phyloP scores from a whole-genome alignment of 345 rosid species.

The Gossypium ekmanianum region DNA sequence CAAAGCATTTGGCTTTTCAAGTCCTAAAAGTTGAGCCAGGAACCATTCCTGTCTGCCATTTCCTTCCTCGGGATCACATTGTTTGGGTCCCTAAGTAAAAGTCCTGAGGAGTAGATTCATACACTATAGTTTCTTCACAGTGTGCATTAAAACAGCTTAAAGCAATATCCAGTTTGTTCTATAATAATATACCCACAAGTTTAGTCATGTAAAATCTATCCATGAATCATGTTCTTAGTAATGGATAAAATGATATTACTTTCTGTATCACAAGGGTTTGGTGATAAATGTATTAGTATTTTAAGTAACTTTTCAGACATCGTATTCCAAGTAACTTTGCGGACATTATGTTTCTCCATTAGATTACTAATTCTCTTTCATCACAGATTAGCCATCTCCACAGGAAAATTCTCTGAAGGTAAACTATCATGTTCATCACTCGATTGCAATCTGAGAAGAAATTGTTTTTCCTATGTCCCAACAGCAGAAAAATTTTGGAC shows the following conservation, averaged over 20 bases:
- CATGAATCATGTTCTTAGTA: constrained; percentile 4
- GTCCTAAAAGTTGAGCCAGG: constrained; percentile 76
- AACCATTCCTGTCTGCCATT: constrained; percentile 63
- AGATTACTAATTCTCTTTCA: too few species aligned
- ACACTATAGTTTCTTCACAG: constrained; percentile 9
- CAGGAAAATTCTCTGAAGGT: too few species aligned
- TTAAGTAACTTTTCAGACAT: background rate
- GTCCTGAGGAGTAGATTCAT: constrained; percentile 7
- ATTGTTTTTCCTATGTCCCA: too few species aligned
- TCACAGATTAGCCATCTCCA: too few species aligned
- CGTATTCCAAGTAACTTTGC: too few species aligned
- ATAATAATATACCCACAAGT: constrained; percentile 17
- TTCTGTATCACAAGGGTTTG: background rate
- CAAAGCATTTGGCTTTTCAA: constrained; percentile 74
- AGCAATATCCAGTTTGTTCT: constrained; percentile 7
- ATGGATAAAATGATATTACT: constrained; percentile 1
- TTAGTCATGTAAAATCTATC: constrained; percentile 1
- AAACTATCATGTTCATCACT: too few species aligned
- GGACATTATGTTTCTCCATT: too few species aligned
- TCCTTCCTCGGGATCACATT: constrained; percentile 74
- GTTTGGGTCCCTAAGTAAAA: constrained; percentile 55
- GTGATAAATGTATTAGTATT: background rate
- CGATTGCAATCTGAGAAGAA: too few species aligned
- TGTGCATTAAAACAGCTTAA: constrained; percentile 2
- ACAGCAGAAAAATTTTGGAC: too few species aligned